phyloP scores from a whole-genome alignment of 2,329 filamentous ascomycete genomes.

The Pleoardoris graminearum region DNA sequence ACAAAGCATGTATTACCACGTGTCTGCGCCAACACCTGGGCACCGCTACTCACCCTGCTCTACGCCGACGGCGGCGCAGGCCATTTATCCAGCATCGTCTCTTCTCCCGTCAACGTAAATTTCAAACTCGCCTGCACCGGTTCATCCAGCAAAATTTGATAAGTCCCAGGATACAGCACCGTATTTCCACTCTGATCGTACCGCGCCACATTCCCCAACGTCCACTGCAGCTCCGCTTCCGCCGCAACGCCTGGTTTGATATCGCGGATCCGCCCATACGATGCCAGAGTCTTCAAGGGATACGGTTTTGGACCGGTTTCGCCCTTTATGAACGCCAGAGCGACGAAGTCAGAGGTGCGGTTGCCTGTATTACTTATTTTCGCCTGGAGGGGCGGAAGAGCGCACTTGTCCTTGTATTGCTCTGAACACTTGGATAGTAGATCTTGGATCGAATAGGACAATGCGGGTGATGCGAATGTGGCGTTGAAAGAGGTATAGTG shows the following conservation, averaged over 20 bases:
- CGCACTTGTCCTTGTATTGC: neutral
- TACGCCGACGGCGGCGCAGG: conserved; percentile 12
- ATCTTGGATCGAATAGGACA: neutral
- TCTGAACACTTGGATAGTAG: neutral
- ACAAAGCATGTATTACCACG: no score
- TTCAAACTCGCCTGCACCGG: conserved; percentile 18
- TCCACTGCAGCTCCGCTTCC: conserved; percentile 50
- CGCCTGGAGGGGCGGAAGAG: neutral
- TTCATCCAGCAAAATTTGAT: conserved; percentile 40
- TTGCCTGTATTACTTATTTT: conserved; percentile 54
- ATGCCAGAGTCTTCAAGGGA: conserved; percentile 58
- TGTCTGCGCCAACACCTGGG: no score
- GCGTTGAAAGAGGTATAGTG: neutral
- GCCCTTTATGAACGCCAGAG: conserved; percentile 56
- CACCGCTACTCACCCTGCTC: no score
- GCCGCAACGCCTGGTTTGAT: conserved; percentile 43
- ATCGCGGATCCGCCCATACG: conserved; percentile 53
- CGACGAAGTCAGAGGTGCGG: conserved; percentile 57
- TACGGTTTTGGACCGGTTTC: conserved; percentile 55
- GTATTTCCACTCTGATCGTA: conserved; percentile 56
- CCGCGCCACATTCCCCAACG: conserved; percentile 55
- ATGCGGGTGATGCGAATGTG: neutral
- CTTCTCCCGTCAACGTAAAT: conserved; percentile 30
- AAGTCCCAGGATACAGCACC: conserved; percentile 59
- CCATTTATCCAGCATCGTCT: conserved; percentile 32